Conservation (phyloP, 345 rosid genomes). For the Erodium maritimum region DNA sequence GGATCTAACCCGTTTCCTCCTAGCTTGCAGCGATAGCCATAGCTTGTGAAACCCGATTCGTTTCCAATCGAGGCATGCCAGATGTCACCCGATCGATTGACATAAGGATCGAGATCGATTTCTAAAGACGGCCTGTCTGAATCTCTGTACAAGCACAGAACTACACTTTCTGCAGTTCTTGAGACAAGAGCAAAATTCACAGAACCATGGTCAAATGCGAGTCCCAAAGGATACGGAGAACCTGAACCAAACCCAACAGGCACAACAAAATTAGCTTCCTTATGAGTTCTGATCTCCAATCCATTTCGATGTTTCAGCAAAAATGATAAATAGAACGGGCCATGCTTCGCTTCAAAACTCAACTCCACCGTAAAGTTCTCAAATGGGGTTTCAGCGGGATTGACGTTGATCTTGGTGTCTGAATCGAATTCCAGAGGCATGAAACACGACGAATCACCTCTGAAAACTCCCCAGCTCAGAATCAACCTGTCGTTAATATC, state of each 20-base stretch:
- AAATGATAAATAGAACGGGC: constrained; percentile 71
- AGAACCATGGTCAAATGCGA: constrained; percentile 51
- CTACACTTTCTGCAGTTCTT: constrained; percentile 38
- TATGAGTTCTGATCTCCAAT: constrained; percentile 48
- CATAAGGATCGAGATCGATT: constrained; percentile 84
- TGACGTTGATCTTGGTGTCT: constrained; percentile 22
- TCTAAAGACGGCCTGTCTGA: constrained; percentile 58
- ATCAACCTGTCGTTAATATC: constrained; percentile 25
- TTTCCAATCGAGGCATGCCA: constrained; percentile 72
- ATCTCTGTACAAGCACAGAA: constrained; percentile 64
- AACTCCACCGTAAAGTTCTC: constrained; percentile 37
- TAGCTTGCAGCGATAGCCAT: constrained; percentile 54
- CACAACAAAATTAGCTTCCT: constrained; percentile 47
- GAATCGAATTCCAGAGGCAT: constrained; percentile 35
- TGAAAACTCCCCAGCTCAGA: constrained; percentile 57
- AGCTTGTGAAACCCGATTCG: constrained; percentile 37
- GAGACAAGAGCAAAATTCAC: constrained; percentile 72
- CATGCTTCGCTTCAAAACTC: constrained; percentile 55
- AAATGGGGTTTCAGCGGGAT: constrained; percentile 36
- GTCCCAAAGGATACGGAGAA: constrained; percentile 63
- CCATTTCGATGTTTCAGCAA: constrained; percentile 34
- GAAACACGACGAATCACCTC: constrained; percentile 51
- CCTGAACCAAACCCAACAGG: constrained; percentile 75
- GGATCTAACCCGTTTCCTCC: constrained; percentile 16
- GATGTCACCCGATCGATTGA: constrained; percentile 71